Base-by-base conservation (phyloP, 768 basidiomycete genomes). In the Boletus insuetus region DNA sequence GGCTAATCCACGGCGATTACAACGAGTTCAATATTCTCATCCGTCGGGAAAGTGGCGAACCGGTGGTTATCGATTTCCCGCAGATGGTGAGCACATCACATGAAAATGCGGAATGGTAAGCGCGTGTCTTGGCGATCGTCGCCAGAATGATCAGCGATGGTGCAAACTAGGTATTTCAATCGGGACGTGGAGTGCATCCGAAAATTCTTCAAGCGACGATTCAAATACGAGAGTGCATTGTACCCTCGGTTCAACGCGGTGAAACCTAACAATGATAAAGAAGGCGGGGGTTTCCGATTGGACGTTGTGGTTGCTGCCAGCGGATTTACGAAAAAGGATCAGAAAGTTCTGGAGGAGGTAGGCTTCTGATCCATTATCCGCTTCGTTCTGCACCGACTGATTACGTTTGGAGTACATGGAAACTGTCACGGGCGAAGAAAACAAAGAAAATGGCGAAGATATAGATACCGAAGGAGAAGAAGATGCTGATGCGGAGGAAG, bases 1-100 rank as follows among this genome's bases (percentile, higher is more conserved):
- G 97, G 6, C 81, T 99, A n/a, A 98, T 99, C 49, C 97, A 99
- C 65, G 95, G 97, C 40, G 97, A 99, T 64, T 99, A 91, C 75
- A 99, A 99, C 74, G 97, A 99, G 68, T 99, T 98, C 78, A 98
- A 99, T 71, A 94, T 99, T 61, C 84, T 99, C 58, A 94, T 99
- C 63, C 82, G 82, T 37, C 83, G 90, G 44, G 86, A 86, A 50
- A 76, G 73, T 43, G 82, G 82, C 12, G 85, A 92, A 63, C 91
- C 95, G 8, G 74, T 98, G 49, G 84, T 99, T 41, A 99, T 99
- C 64, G 97, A 99, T 75, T 99, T 99, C 70, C 97, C 97, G 9
- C 97, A 99, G 76, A 98, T 98, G 96, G 93, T 98, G 72, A 93
- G 90, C 77, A 95, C 91, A 26, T 90, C 94, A 45, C 97, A 99